Evolutionary conservation across 2,329 filamentous ascomycete species (phyloP).

Genomic region (Pseudodiploospora longispora): DNA sequence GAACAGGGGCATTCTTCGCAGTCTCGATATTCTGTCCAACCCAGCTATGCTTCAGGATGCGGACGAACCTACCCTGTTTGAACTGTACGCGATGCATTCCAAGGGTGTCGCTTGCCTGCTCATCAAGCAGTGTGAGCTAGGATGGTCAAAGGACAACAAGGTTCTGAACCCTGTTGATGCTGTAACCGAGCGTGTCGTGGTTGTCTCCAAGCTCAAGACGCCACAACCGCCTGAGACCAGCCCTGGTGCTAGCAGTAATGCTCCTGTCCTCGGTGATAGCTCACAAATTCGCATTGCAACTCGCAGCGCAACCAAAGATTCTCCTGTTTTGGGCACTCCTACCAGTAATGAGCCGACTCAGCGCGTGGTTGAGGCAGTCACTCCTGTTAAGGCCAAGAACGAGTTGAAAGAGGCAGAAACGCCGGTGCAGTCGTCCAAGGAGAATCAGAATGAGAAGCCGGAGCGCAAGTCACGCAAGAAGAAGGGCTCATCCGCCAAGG

Average conservation of each 20-base stretch:
- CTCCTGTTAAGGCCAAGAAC: constrained; percentile 30
- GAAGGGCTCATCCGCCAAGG: constrained; percentile 47
- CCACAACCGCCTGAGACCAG: constrained; percentile 34
- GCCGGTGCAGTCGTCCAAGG: constrained; percentile 29
- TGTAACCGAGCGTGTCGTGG: constrained; percentile 63
- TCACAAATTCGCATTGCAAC: constrained; percentile 19
- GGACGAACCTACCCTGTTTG: constrained; percentile 73
- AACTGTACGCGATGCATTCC: constrained; percentile 95
- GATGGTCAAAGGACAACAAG: constrained; percentile 87
- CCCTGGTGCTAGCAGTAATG: constrained; percentile 26
- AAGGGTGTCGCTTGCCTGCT: constrained; percentile 88
- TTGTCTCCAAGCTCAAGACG: constrained; percentile 60
- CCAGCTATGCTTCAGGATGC: constrained; percentile 55
- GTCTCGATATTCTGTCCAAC: constrained; percentile 76
- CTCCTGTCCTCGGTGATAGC: constrained; percentile 16
- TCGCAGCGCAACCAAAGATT: constrained; percentile 30
- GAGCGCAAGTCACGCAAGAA: constrained; percentile 60
- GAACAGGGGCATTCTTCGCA: constrained; percentile 78
- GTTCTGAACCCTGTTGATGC: constrained; percentile 73
- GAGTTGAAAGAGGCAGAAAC: constrained; percentile 43
- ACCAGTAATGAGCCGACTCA: constrained; percentile 15
- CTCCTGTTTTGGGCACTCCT: constrained; percentile 12
- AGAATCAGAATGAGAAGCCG: constrained; percentile 43
- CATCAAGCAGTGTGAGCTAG: constrained; percentile 81
- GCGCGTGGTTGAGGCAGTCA: constrained; percentile 24